Evolutionary conservation across 257 asterid species (phyloP), one percentile per base, ranked within the genome.

Genomic region (Galeopsis tetrahit): DNA sequence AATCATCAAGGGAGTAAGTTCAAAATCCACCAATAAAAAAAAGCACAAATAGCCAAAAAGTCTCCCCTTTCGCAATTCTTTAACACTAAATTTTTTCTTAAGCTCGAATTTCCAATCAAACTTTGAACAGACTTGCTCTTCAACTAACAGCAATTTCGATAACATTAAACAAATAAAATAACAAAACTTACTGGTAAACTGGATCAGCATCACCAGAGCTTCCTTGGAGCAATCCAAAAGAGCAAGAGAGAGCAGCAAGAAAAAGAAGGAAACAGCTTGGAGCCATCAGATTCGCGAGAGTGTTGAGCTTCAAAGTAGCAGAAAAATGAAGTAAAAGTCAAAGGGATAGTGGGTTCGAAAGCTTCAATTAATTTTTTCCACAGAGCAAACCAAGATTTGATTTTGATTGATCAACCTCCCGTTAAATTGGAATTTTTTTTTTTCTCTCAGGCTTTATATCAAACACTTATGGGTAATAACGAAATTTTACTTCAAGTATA

Each of bases 121-220:
- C 40, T 55, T 33, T 52, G 46, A 70, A 49, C 38, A 51, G 28
- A 10, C 40, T 43, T 7, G 21, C 32, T 40, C 31, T 3, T 43
- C 57, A 67, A 15, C 44, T 7, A 43, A 4, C 0, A 53, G 5
- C 13, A 72, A 46, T 7, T 61, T 31, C 49, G 60, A 53, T 51
- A 58, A 72, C 44, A 44, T 33, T 33, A 14, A 4, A 43, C 0
- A 15, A 3, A 36, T 17, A 58, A 21, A 10, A 3, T n/a, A 39
- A 5, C 0, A 36, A 70, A 34, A 63, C 80, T 76, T 63, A 90
- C 97, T 72, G 80, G 84, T 91, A 91, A 89, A 84, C 59, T 59
- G 96, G 90, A 85, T 85, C 94, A 71, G 87, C 82, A 71, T 91
- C 92, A 42, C 92, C 96, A 7, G 88, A 78, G 79, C 86, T 84